Conservation (phyloP, 108 stramenopile species). For the Aurantiochytrium sp. region DNA sequence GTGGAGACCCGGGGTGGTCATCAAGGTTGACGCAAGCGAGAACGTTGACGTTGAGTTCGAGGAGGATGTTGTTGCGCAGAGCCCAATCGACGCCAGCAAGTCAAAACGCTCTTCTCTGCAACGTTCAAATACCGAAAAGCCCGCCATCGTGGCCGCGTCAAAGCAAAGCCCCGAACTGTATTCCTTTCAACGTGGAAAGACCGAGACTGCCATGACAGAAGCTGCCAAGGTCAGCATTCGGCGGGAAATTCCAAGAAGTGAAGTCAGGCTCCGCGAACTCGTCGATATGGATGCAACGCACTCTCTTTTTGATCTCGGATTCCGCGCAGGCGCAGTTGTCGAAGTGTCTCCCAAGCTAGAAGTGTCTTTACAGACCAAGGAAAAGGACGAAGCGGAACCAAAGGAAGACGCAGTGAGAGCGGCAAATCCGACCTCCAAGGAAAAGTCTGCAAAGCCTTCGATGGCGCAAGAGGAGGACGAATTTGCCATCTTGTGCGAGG, state of each 20-base stretch:
- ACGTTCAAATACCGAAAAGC: background rate
- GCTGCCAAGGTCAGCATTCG: background rate
- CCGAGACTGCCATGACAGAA: background rate
- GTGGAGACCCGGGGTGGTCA: background rate
- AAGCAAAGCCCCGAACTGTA: background rate
- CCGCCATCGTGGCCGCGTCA: background rate
- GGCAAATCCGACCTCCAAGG: too few species aligned
- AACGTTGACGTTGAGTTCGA: background rate
- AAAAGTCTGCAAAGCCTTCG: too few species aligned
- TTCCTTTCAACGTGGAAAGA: background rate
- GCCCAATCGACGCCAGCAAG: background rate
- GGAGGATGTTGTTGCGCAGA: background rate
- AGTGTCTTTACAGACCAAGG: background rate
- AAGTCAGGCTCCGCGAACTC: background rate
- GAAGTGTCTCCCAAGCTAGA: background rate
- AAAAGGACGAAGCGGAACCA: background rate
- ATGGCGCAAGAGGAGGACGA: background rate
- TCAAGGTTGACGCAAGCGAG: background rate
- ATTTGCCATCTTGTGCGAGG: background rate
- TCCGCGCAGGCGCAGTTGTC: background rate
- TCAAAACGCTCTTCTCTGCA: background rate
- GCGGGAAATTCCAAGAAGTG: background rate
- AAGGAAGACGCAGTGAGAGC: too few species aligned
- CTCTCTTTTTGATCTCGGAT: background rate
- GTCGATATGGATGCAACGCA: background rate